A percentile compares a stretch with the other conserved stretches of the same genome.
Evolutionary conservation across 2,329 filamentous ascomycete species (phyloP).

Genomic region (Aspergillus brunneoviolaceus): DNA sequence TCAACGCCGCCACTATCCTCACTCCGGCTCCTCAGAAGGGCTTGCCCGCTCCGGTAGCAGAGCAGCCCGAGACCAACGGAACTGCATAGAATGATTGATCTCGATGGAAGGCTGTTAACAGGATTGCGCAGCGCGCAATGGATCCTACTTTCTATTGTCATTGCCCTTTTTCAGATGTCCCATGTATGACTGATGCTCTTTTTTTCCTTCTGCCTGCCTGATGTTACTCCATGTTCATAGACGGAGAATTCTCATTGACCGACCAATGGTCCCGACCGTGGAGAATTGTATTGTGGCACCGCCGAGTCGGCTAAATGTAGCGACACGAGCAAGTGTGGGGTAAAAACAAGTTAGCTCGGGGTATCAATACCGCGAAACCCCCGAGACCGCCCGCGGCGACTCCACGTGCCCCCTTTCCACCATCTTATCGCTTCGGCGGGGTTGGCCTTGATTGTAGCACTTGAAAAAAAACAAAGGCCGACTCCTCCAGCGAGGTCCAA

Average conservation of each 20-base stretch:
- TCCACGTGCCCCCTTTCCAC: constrained; percentile 1
- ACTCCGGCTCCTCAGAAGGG: constrained; percentile 60
- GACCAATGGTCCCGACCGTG: constrained; percentile 6
- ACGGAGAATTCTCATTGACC: background rate
- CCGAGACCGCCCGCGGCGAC: constrained; percentile 17
- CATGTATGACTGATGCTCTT: constrained; percentile 9
- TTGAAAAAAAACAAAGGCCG: background rate
- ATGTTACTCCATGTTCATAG: constrained; percentile 1
- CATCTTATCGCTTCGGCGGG: constrained; percentile 4
- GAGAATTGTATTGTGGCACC: background rate
- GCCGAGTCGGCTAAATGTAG: background rate
- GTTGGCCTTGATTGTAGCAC: background rate
- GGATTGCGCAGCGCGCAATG: background rate
- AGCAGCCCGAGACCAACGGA: constrained; percentile 25
- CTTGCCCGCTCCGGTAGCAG: constrained; percentile 38
- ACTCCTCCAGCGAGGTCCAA: background rate
- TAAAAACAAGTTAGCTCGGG: constrained; percentile 26
- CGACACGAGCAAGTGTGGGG: constrained; percentile 17
- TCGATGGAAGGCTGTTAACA: background rate
- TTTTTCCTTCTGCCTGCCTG: background rate
- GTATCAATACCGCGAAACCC: constrained; percentile 31
- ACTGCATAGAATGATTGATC: background rate
- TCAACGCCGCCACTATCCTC: constrained; percentile 72
- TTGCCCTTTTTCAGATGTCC: constrained; percentile 3
- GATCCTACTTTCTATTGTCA: constrained; percentile 8